These are phyloP conservation scores for Taphrina confusa DNA, from an alignment of 1,139 yeast species.

Conservation along the genomic window DNA sequence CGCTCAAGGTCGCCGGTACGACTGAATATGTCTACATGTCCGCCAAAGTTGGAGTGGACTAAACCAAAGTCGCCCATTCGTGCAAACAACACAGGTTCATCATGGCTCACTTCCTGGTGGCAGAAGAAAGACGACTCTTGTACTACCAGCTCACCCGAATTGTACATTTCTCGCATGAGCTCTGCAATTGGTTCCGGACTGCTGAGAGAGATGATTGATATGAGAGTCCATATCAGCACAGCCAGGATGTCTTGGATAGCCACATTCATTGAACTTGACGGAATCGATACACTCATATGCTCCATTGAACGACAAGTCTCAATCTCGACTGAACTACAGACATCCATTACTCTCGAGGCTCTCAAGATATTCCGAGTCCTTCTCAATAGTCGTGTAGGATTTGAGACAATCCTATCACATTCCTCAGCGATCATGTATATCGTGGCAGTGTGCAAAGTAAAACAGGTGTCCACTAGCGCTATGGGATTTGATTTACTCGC, in stretches of 20 bases:
- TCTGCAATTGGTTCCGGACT: not conserved
- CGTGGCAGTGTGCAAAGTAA: not conserved
- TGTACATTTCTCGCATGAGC: not conserved
- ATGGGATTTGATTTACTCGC: slow-evolving; percentile 16
- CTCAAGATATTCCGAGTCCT: slow-evolving; percentile 23
- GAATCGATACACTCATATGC: not conserved
- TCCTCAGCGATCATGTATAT: not conserved
- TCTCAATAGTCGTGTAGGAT: slow-evolving; percentile 12
- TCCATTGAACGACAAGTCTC: not conserved
- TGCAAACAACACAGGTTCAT: slow-evolving; percentile 10
- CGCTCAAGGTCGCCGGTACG: slow-evolving; percentile 25
- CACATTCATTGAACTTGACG: slow-evolving; percentile 2
- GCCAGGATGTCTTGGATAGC: slow-evolving; percentile 13
- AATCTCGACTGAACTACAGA: not conserved
- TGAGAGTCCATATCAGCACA: slow-evolving; percentile 17
- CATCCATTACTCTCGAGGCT: not conserved
- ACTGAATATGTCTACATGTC: slow-evolving; percentile 22
- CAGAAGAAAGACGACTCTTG: not conserved
- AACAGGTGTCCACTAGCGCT: not conserved
- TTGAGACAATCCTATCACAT: slow-evolving; percentile 1
- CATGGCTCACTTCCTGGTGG: slow-evolving; percentile 28
- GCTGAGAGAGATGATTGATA: slow-evolving; percentile 1
- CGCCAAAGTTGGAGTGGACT: slow-evolving; percentile 28
- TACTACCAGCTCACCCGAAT: not conserved
- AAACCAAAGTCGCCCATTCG: slow-evolving; percentile 13